Evolutionary conservation across 495 filamentous ascomycete genomes (phyloP).

Genomic region (Entonaema liquescens): DNA sequence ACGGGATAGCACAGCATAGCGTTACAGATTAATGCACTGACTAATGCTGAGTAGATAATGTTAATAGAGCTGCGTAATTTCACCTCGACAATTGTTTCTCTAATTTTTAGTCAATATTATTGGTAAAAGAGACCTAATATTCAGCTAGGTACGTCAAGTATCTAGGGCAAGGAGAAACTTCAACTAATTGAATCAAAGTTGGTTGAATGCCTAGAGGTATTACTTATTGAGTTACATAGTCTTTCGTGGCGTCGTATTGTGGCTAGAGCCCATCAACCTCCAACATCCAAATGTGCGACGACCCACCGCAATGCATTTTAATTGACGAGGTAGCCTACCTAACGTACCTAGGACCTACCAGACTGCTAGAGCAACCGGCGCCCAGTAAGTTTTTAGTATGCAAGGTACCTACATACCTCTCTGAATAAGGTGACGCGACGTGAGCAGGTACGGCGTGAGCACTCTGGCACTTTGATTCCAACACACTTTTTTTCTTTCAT

Average conservation of each 20-base stretch:
- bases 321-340: neutral
- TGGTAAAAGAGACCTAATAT: too few species aligned
- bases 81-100: neutral
- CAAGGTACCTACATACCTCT: slow-evolving; percentile 5
- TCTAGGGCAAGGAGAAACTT: neutral
- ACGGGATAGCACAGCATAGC: neutral
- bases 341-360: slow-evolving; percentile 1
- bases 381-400: slow-evolving; percentile 3
- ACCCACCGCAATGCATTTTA: neutral
- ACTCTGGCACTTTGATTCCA: slow-evolving; percentile 31
- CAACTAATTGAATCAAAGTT: neutral
- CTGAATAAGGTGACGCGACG: slow-evolving; percentile 29
- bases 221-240: too few species aligned
- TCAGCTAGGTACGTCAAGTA: neutral
- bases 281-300: neutral
- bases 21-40: neutral
- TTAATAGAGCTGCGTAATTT: neutral
- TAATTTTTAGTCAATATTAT: too few species aligned
- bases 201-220: neutral
- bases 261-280: neutral
- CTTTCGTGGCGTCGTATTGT: neutral
- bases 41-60: neutral
- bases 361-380: slow-evolving; percentile 1
- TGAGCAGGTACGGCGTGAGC: slow-evolving; percentile 19
- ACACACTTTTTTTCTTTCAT: slow-evolving; percentile 11